Conservation (phyloP, 1,139 yeast genomes). For the Sugiyamaella sp. region DNA sequence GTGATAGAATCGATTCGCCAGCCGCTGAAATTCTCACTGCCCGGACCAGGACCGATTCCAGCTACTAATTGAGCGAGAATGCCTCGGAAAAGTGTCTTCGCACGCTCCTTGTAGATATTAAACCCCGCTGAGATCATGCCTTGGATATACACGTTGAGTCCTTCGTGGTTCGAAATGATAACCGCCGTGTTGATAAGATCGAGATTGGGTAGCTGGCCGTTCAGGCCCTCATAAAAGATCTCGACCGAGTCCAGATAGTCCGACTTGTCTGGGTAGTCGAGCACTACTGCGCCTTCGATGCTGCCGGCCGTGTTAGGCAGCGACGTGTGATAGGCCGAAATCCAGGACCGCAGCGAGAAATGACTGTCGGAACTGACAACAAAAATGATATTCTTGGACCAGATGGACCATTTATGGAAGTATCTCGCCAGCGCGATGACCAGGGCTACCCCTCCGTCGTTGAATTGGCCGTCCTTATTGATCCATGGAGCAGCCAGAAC, state of each 20-base stretch:
- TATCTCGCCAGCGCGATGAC: constrained; percentile 75
- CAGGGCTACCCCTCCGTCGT: constrained; percentile 80
- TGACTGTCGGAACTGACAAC: constrained; percentile 79
- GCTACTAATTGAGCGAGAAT: constrained; percentile 68
- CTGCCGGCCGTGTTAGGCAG: constrained; percentile 93
- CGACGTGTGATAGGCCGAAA: constrained; percentile 86
- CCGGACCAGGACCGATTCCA: constrained; percentile 62
- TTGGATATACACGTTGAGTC: constrained; percentile 69
- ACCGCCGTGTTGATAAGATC: constrained; percentile 85
- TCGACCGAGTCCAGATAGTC: constrained; percentile 80
- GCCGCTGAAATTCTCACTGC: constrained; percentile 91
- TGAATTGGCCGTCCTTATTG: constrained; percentile 58
- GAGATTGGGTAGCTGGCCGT: constrained; percentile 93
- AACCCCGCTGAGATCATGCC: constrained; percentile 41
- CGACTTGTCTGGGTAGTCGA: constrained; percentile 65
- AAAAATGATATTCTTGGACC: constrained; percentile 92
- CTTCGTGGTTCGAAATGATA: constrained; percentile 71
- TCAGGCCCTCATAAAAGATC: constrained; percentile 80
- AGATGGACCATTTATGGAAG: constrained; percentile 81
- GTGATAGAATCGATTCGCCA: constrained; percentile 96
- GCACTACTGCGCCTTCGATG: constrained; percentile 85
- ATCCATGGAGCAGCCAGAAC: constrained; percentile 89
- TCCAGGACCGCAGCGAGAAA: constrained; percentile 81
- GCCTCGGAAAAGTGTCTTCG: constrained; percentile 64
- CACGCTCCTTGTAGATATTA: constrained; percentile 52